Conservation (phyloP, 2,329 filamentous ascomycete species). For the Plenodomus biglobosus region DNA sequence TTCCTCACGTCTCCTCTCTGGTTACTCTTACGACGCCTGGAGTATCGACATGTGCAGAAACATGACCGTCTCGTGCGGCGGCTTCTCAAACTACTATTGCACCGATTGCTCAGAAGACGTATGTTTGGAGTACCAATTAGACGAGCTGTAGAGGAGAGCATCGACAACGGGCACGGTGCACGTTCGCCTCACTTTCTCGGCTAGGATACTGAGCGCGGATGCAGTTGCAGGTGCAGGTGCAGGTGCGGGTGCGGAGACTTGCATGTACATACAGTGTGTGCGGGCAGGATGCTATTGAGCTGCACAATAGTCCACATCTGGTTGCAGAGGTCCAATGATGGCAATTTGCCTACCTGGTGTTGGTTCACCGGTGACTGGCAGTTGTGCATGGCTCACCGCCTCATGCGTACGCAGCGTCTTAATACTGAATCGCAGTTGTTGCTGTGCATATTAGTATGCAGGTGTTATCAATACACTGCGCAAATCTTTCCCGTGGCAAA, state of each 20-base stretch:
- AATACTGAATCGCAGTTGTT: too few species aligned
- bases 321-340: too few species aligned
- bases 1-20: conserved; percentile 47
- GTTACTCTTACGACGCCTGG: conserved; percentile 53
- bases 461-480: too few species aligned
- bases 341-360: background rate
- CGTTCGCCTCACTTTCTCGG: conserved; percentile 5
- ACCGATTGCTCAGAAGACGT: conserved; percentile 49
- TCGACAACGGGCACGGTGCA: background rate
- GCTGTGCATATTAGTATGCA: too few species aligned
- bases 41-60: conserved; percentile 53
- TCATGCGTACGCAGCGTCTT: background rate
- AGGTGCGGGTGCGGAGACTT: conserved; percentile 1
- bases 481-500: too few species aligned
- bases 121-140: conserved; percentile 46
- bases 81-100: conserved; percentile 51
- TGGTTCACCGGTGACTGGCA: conserved; percentile 4
- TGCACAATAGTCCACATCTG: conserved; percentile 10
- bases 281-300: conserved; percentile 5
- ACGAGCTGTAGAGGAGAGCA: conserved; percentile 36
- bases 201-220: background rate
- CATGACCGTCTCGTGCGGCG: conserved; percentile 45
- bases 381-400: conserved; percentile 8
- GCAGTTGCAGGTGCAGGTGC: background rate
- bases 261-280: background rate